Evolutionary conservation across 352 stramenopile genomes (phyloP).

Genomic region (Phytophthora chlamydospora): DNA sequence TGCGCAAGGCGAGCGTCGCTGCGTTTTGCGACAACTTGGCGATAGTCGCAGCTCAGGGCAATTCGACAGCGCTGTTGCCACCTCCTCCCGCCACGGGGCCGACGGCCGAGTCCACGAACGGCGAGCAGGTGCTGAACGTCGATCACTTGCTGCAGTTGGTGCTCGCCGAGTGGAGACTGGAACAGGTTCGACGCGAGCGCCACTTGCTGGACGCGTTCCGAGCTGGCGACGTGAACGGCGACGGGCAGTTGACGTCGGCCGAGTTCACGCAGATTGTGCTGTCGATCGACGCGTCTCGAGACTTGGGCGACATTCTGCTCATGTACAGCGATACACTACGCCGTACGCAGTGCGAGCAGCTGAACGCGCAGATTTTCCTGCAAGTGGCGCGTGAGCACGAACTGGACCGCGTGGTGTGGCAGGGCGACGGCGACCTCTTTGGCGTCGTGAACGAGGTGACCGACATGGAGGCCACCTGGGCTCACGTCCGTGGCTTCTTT

Average conservation of each 20-base stretch:
- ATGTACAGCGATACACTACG: slow-evolving; percentile 86
- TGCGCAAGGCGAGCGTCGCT: slow-evolving; percentile 64
- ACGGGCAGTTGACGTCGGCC: slow-evolving; percentile 74
- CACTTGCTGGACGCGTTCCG: slow-evolving; percentile 78
- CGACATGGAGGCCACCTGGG: slow-evolving; percentile 74
- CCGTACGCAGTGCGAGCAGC: slow-evolving; percentile 58
- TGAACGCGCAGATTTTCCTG: slow-evolving; percentile 69
- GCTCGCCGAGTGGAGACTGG: slow-evolving; percentile 67
- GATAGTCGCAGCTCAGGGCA: slow-evolving; percentile 48
- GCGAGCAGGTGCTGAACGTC: slow-evolving; percentile 60
- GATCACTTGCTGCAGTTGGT: slow-evolving; percentile 75
- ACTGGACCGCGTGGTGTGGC: slow-evolving; percentile 73
- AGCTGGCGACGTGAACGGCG: slow-evolving; percentile 79
- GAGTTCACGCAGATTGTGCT: slow-evolving; percentile 85
- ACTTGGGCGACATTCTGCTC: slow-evolving; percentile 71
- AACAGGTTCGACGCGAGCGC: slow-evolving; percentile 70
- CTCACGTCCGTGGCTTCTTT: slow-evolving; percentile 61
- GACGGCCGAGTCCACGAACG: not conserved
- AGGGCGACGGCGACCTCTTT: slow-evolving; percentile 66
- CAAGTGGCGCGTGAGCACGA: slow-evolving; percentile 81
- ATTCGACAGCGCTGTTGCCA: slow-evolving; percentile 29
- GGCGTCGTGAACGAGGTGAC: slow-evolving; percentile 71
- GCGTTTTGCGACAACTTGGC: slow-evolving; percentile 73
- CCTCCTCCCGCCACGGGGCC: not conserved
- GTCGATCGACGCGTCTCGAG: slow-evolving; percentile 70